Conservation (phyloP, 1,284 basidiomycete genomes). For the Leccinum huronense region DNA sequence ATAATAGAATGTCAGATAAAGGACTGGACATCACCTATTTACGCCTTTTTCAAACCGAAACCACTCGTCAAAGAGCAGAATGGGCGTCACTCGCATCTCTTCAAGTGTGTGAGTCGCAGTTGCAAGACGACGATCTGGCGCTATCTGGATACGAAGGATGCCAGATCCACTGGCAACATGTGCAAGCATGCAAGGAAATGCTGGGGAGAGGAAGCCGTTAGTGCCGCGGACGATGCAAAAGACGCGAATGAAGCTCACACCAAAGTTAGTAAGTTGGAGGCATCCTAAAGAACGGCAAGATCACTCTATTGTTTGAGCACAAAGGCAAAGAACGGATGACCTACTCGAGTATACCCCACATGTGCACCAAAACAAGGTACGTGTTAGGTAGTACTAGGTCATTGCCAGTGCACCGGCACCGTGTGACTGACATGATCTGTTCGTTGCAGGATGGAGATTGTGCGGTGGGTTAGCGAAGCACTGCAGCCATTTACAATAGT, state of each 20-base stretch:
- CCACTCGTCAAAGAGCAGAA: neutral
- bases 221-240: neutral
- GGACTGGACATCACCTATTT: too few species aligned
- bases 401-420: too few species aligned
- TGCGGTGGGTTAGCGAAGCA: neutral
- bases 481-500: neutral
- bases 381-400: too few species aligned
- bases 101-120: neutral
- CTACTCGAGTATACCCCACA: neutral
- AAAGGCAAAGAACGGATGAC: neutral
- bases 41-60: neutral
- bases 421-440: neutral
- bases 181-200: neutral
- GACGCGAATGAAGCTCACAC: neutral
- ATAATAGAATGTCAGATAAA: too few species aligned
- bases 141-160: neutral
- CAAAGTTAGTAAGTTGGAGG: neutral
- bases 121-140: neutral
- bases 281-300: neutral
- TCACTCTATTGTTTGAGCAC: neutral
- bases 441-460: neutral
- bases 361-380: neutral
- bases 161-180: neutral
- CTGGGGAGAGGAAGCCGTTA: neutral
- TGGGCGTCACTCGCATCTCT: neutral